Percentiles rank a stretch among this genome's conserved stretches.
Evolutionary conservation across 192 early-diverging fungal species (phyloP).

Genomic region (Coemansia sp.): DNA sequence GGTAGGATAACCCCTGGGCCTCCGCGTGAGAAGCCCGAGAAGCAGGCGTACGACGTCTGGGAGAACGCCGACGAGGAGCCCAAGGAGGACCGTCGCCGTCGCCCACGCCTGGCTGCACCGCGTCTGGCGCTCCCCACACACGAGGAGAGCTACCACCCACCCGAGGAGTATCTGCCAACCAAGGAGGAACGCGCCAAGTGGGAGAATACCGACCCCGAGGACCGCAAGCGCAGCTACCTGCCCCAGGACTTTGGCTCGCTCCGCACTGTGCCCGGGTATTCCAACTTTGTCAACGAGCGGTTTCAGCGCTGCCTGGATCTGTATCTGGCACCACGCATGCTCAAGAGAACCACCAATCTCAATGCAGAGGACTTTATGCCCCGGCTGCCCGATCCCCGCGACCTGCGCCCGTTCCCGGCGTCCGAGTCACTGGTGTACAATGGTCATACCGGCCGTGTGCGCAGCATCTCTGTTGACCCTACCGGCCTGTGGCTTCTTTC

Average conservation of each 20-base stretch:
- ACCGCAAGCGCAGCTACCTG: constrained; percentile 65
- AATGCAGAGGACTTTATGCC: constrained; percentile 93
- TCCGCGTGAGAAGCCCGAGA: constrained; percentile 57
- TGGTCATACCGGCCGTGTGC: constrained; percentile 82
- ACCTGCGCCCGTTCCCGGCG: constrained; percentile 93
- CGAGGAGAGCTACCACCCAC: constrained; percentile 96
- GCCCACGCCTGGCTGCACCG: constrained; percentile 86
- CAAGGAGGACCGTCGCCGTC: constrained; percentile 21
- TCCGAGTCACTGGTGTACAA: constrained; percentile 71
- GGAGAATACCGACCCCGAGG: constrained; percentile 75
- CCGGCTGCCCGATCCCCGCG: constrained; percentile 91
- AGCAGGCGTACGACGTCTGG: constrained; percentile 89
- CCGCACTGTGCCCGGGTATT: constrained; percentile 85
- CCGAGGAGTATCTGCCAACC: constrained; percentile 86
- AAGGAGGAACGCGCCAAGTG: constrained; percentile 79
- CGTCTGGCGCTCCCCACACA: constrained; percentile 86
- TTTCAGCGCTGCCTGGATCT: constrained; percentile 97
- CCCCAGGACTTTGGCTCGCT: constrained; percentile 66
- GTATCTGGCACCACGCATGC: constrained; percentile 90
- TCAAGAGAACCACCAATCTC: constrained; percentile 82
- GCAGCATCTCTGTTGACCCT: constrained; percentile 85
- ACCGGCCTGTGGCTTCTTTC: constrained; percentile 88
- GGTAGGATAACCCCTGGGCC: constrained; percentile 73
- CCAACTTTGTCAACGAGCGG: constrained; percentile 88
- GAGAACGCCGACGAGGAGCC: constrained; percentile 65